Evolutionary conservation across 108 stramenopile genomes (phyloP), one percentile per base, ranked within the genome.

Genomic region (Cyclotella choctawhatcheeana): DNA sequence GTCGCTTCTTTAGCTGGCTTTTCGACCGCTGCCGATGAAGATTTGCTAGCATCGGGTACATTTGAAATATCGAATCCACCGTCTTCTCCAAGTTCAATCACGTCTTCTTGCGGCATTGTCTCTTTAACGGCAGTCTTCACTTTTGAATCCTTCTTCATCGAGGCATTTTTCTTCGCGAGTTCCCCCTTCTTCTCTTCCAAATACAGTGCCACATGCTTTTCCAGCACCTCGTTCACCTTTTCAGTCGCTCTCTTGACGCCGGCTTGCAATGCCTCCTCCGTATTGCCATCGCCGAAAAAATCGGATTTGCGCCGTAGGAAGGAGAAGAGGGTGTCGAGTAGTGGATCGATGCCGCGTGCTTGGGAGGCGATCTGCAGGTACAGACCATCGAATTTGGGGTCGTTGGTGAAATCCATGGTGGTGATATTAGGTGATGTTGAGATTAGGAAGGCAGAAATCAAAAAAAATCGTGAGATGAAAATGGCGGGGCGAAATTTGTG

Each of bases 231-330:
- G 64, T 94, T 70, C 3, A 96, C 96, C 50, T 92, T 93, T 37
- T 74, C 67, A 31, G 92, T 82, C 25, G 95, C 89, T 24, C 59
- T 13, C 3, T 37, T 20, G 1, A 60, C 59, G 2, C 59, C 59
- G 12, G 50, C 31, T 21, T 74, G n/a, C 64, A 35, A 45, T 58
- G 25, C 53, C 63, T 1, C n/a, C n/a, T n/a, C n/a, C n/a, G 24
- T 1, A 34, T 84, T 66, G 40, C 51, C 77, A 5, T 76, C 94
- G 14, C 88, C 76, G 80, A 97, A 99, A 73, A 99, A 99, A 75
- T 99, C 99, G 6, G 99, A 98, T 79, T 99, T 98, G 34, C 99
- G 96, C 44, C 99, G 92, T 44, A 99, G 66, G 69, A 95, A 99
- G 16, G 94, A 93, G 79, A 99, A 98, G 34, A 99, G 83, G 6